phyloP scores from a whole-genome alignment of 2,329 filamentous ascomycete genomes.

The Pyricularia pennisetigena region DNA sequence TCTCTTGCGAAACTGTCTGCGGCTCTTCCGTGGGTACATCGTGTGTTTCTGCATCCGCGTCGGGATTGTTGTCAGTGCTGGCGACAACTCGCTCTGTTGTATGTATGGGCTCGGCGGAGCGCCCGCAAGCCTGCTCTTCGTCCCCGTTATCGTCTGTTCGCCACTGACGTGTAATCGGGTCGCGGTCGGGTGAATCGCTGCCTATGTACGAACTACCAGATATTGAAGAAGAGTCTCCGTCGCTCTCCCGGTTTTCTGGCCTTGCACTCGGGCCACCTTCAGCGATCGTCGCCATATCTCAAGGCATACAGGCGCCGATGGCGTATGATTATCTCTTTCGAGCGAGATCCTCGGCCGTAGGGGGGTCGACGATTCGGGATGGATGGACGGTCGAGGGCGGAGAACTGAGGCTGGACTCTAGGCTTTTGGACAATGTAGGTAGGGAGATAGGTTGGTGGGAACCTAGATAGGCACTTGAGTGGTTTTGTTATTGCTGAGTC shows the following conservation, averaged over 20 bases:
- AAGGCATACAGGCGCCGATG: neutral
- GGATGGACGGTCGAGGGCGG: neutral
- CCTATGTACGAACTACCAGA: conserved; percentile 29
- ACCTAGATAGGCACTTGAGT: neutral
- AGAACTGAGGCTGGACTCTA: neutral
- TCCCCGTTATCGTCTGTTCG: conserved; percentile 26
- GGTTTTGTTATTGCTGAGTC: neutral
- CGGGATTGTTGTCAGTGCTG: neutral
- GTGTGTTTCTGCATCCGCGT: neutral
- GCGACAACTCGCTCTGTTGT: neutral
- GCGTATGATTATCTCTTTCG: neutral
- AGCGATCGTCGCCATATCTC: neutral
- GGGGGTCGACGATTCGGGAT: neutral
- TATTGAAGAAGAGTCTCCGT: conserved; percentile 10
- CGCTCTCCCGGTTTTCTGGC: neutral
- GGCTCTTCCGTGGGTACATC: neutral
- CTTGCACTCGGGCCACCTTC: conserved; percentile 2
- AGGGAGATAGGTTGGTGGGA: neutral
- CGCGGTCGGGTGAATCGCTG: conserved; percentile 18
- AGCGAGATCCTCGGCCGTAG: neutral
- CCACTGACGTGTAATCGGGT: conserved; percentile 24
- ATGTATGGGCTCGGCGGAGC: neutral
- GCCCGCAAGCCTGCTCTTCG: conserved; percentile 18
- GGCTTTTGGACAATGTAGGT: neutral
- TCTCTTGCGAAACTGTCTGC: neutral